Evolutionary conservation across 805 yeast genomes (phyloP), one percentile per base, ranked within the genome.

Genomic region (Candida jianshihensis): DNA sequence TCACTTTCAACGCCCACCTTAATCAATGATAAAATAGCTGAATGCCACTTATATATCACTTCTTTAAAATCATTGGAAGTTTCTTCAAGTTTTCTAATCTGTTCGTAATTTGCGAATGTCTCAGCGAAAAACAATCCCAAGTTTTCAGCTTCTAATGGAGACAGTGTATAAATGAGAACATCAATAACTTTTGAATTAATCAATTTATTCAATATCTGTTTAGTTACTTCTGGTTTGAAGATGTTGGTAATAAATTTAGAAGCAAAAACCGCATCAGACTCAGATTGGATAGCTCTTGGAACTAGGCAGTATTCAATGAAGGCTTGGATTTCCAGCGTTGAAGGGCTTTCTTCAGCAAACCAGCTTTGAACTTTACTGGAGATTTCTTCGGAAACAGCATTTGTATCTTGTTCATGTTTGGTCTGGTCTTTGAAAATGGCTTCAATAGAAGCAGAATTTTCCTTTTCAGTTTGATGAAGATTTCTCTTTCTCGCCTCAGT

Each of bases 91-190:
- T 53, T 52, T 67, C 83, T 73, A 43, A 63, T 49, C n/a, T 49
- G 40, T 37, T 73, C 71, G 30, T 80, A 61, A 17, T 57, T 59
- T 6, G 54, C 59, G 30, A 86, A 59, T 1, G 82, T 42, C 18
- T 74, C 78, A 19, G 74, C 64, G 46, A 75, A 73, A 46, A 89
- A 88, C 11, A 85, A 57, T 4, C 95, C 95, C 26, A 88, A 56
- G 51, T 84, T 83, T 47, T 88, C 95, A 2, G 95, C 78, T 51
- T 89, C 96, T 4, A 68, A 58, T 0, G 85, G 70, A 0, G 96
- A 83, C 36, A 78, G 72, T 2, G 90, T 75, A 47, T 73, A 80
- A 11, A 88, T 51, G 2, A 85, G 70, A 3, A 81, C 71, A 33
- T 68, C 68, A 33, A 24, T 11, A 5, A 24, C 13, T n/a, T 24